A percentile compares a stretch with the other conserved stretches of the same genome.
These are phyloP conservation scores for Pachysandra terminalis DNA, from an alignment of 164 flowering plant species.

Conservation along the genomic window DNA sequence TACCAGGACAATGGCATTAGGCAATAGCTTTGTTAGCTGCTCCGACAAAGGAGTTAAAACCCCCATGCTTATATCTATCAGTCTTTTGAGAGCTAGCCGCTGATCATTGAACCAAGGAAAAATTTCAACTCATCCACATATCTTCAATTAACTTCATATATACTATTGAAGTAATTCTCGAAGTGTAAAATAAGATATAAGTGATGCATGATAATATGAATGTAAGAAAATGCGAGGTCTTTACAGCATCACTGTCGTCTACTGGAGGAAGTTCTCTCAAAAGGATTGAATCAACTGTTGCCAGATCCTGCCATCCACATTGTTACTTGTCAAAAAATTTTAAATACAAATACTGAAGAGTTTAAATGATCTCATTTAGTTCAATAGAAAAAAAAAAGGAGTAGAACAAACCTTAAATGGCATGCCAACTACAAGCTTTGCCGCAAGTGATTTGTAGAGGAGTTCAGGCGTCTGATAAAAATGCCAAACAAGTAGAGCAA, in stretches of 20 bases:
- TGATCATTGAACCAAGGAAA: slow-evolving; percentile 29
- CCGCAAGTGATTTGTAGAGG: slow-evolving; percentile 80
- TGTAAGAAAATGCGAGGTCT: slow-evolving; percentile 13
- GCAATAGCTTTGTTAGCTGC: slow-evolving; percentile 89
- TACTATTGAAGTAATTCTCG: background rate
- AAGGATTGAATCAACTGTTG: slow-evolving; percentile 91
- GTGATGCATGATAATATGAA: background rate
- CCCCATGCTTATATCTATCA: slow-evolving; percentile 94
- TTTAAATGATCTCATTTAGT: background rate
- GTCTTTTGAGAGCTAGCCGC: slow-evolving; percentile 91
- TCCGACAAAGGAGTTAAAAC: slow-evolving; percentile 87
- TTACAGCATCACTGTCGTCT: slow-evolving; percentile 77
- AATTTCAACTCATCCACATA: slow-evolving; percentile 15
- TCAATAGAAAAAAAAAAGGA: background rate
- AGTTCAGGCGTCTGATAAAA: slow-evolving; percentile 72
- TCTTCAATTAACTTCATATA: background rate
- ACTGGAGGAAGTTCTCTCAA: slow-evolving; percentile 83
- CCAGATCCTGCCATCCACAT: slow-evolving; percentile 63
- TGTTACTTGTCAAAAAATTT: slow-evolving; percentile 6
- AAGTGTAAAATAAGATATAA: background rate
- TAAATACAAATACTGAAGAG: background rate
- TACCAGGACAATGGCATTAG: slow-evolving; percentile 77
- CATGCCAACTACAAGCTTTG: slow-evolving; percentile 96
- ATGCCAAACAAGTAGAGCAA: slow-evolving; percentile 8
- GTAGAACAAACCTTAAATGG: slow-evolving; percentile 78